Base-by-base conservation (phyloP, 345 rosid species). In the Reutealis trisperma region DNA sequence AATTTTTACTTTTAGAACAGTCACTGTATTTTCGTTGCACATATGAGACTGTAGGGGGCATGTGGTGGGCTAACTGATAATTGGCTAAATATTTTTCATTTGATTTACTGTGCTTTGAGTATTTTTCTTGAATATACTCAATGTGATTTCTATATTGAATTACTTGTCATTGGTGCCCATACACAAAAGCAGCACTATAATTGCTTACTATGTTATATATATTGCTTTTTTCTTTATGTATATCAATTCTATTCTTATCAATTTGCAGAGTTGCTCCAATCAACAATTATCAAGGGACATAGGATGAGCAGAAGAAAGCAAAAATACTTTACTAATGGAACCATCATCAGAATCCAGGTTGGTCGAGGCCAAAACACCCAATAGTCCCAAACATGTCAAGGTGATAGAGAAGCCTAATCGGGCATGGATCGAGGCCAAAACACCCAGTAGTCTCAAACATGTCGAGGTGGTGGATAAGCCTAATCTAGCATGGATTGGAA, bases 261-360 rank as follows among this genome's bases (percentile, higher is more conserved):
- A 57, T 73, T 10, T 63, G 62, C 81, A 73, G 84, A 57, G 69
- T 45, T 44, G 45, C 14, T 68, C n/a, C 16, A 58, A 69, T 59
- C 72, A 69, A 19, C 75, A 62, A 24, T 70, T 75, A 49, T 64
- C 77, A 34, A 63, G 71, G 16, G 10, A 27, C 15, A 21, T 14
- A 12, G 8, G 52, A 27, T 45, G 60, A 27, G 8, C 61, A 42
- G 78, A 70, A 52, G 71, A 69, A 54, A 54, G 72, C 11, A 58
- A 75, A 16, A 63, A 5, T 9, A 45, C 52, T n/a, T 34, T 71
- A 25, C n/a, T 27, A 27, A 49, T 15, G 34, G 70, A 73, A 52
- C 59, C 41, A 63, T 24, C 51, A 15, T 59, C 72, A 13, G 74
- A 72, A 37, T 49, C 77, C 41, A 19, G 5, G 57, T 12, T 21